Base-by-base conservation (phyloP, 139 green algal genomes). In the Medakamo hakoo region DNA sequence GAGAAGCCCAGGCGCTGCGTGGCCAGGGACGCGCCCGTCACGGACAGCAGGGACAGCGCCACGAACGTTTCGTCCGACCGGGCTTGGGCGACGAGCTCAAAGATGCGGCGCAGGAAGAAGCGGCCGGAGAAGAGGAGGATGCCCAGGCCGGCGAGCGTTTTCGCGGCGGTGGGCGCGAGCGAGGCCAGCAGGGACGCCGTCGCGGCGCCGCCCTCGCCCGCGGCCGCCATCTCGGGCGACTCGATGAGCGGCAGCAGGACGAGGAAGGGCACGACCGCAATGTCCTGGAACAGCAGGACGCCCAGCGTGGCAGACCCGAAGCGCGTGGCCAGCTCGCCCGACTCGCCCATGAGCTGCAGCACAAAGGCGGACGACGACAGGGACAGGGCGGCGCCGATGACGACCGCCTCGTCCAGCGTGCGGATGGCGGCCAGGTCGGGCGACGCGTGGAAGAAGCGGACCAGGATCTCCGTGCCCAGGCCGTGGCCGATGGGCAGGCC, bases 221-320 rank as follows among this genome's bases (percentile, higher is more conserved):
- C 18, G 3, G 27, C 32, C 18, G 40, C 70, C 30, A 72, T 32
- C 58, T 76, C 69, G 30, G 40, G 64, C 31, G 30, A 63, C 65
- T 90, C 83, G 9, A 83, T 65, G 9, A 96, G 59, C 1, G 89
- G 89, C 57, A 96, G 77, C 67, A 95, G 73, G 63, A 95, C 87
- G 31, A 96, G 77, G 68, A 96, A 89, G 2, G 89, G 89, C 49
- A 96, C 87, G 5, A 93, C 84, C 3, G 87, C 88, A 60, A 96
- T 91, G 76, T 96, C 90, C 77, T 94, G 80, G 21, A 95, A 72
- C 61, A 98, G 82, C 61, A 98, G 78, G 65, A 98, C 90, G 26
- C 91, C 91, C 48, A 98, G 77, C n/a, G 91, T 95, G 57, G 89
- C 91, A 21, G 77, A 85, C 1, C 91, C 91, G 73, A 93, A 87